phyloP scores from a whole-genome alignment of 108 stramenopile species.

The Cyclotella atomus region DNA sequence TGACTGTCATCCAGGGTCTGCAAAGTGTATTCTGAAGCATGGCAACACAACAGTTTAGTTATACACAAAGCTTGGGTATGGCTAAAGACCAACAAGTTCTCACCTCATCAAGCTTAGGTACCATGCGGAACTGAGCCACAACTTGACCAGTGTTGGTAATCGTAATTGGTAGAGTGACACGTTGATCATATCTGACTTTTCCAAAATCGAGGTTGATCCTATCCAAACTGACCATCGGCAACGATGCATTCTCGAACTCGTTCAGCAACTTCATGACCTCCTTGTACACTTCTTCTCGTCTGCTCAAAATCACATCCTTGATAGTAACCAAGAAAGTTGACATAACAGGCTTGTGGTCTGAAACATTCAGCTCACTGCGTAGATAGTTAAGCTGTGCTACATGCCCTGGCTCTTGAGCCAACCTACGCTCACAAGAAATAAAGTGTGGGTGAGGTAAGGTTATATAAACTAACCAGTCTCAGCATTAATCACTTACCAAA shows the following conservation, averaged over 20 bases:
- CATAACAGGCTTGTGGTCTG: constrained; percentile 99
- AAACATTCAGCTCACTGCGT: constrained; percentile 82
- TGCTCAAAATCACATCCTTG: constrained; percentile 76
- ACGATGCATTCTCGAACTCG: constrained; percentile 83
- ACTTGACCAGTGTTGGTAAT: constrained; percentile 90
- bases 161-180: constrained; percentile 64
- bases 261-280: constrained; percentile 83
- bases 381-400: constrained; percentile 86
- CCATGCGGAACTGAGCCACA: constrained; percentile 89
- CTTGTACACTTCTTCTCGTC: constrained; percentile 77
- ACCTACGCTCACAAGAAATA: too few species aligned
- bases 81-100: too few species aligned
- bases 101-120: constrained; percentile 93
- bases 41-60: not conserved
- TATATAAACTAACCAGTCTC: not conserved
- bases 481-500: constrained; percentile 68
- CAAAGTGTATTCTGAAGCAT: constrained; percentile 63
- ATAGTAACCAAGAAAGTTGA: constrained; percentile 82
- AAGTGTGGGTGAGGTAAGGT: too few species aligned
- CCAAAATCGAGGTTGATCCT: constrained; percentile 81
- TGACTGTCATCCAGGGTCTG: constrained; percentile 91
- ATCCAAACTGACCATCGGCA: constrained; percentile 88
- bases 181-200: constrained; percentile 69
- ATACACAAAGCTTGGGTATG: too few species aligned
- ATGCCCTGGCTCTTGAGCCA: constrained; percentile 80